These are phyloP conservation scores for Saccharomyces pastorianus DNA, from an alignment of 1,139 yeast genomes.

Conservation along the genomic window DNA sequence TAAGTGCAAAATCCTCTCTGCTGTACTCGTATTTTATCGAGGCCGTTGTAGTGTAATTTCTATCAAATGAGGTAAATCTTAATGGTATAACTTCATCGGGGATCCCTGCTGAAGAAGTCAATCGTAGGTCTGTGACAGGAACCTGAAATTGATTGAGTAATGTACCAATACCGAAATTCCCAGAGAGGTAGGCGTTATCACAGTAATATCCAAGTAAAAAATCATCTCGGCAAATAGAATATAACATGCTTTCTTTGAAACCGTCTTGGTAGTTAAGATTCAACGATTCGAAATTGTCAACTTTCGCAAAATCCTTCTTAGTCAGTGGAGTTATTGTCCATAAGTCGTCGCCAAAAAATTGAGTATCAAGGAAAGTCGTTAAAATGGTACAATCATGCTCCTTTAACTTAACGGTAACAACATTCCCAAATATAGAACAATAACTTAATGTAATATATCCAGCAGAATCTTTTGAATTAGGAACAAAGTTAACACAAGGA, in stretches of 20 bases:
- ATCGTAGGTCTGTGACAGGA: slow-evolving; percentile 14
- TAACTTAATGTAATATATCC: slow-evolving; percentile 13
- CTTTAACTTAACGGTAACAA: slow-evolving; percentile 7
- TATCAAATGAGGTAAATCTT: slow-evolving; percentile 18
- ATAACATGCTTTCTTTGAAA: slow-evolving; percentile 14
- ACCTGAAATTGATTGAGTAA: slow-evolving; percentile 23
- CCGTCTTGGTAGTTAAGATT: slow-evolving; percentile 17
- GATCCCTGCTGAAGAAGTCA: slow-evolving; percentile 7
- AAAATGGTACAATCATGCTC: slow-evolving; percentile 4
- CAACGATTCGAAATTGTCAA: slow-evolving; percentile 18
- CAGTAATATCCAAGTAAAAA: slow-evolving; percentile 13
- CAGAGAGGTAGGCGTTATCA: slow-evolving; percentile 12
- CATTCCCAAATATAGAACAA: slow-evolving; percentile 18
- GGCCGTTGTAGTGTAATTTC: background rate
- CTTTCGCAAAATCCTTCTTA: slow-evolving; percentile 15
- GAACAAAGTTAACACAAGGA: slow-evolving; percentile 15
- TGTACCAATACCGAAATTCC: slow-evolving; percentile 21
- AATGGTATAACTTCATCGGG: slow-evolving; percentile 4
- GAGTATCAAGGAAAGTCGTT: slow-evolving; percentile 10
- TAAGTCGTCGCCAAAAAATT: slow-evolving; percentile 16
- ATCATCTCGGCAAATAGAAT: slow-evolving; percentile 18
- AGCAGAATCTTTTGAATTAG: slow-evolving; percentile 7
- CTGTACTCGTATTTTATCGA: background rate
- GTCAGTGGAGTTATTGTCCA: slow-evolving; percentile 18
- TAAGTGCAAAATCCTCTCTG: background rate